Percentiles rank a stretch among this genome's conserved stretches.
phyloP scores from a whole-genome alignment of 192 early-diverging fungal genomes.

The Linnemannia schmuckeri region DNA sequence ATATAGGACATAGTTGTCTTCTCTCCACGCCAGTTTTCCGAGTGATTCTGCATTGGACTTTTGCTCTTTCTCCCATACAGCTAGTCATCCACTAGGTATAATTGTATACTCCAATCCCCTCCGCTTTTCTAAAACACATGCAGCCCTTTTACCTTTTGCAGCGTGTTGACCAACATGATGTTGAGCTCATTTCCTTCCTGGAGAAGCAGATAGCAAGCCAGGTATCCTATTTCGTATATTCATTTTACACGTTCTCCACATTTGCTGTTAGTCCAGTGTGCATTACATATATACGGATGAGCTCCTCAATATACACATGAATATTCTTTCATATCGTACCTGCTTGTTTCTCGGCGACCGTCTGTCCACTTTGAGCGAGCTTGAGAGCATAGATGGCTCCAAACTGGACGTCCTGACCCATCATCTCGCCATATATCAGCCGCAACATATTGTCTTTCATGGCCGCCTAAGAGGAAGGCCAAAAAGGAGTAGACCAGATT shows the following conservation, averaged over 20 bases:
- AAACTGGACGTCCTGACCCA: constrained; percentile 69
- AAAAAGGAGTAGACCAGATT: not conserved
- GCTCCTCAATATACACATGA: not conserved
- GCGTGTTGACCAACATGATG: constrained; percentile 70
- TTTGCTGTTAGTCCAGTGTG: not conserved
- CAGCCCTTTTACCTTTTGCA: constrained; percentile 59
- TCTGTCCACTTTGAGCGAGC: constrained; percentile 67
- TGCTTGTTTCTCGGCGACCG: constrained; percentile 58
- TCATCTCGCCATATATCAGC: constrained; percentile 66
- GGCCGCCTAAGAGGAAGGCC: constrained; percentile 30
- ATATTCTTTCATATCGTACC: constrained; percentile 29
- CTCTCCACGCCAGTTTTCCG: too few species aligned
- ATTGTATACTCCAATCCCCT: too few species aligned
- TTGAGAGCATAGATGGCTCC: constrained; percentile 68
- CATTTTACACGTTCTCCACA: not conserved
- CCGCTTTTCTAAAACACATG: too few species aligned
- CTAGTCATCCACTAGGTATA: too few species aligned
- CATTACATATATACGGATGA: too few species aligned
- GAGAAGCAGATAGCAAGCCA: constrained; percentile 63
- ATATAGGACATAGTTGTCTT: not conserved
- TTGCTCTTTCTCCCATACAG: too few species aligned
- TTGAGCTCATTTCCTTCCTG: constrained; percentile 62
- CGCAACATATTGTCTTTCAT: constrained; percentile 68
- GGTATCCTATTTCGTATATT: constrained; percentile 54
- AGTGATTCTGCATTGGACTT: not conserved